Percentiles rank a stretch among this genome's conserved stretches.
Evolutionary conservation across 495 filamentous ascomycete species (phyloP).

Genomic region (Aspergillus carlsbadensis): DNA sequence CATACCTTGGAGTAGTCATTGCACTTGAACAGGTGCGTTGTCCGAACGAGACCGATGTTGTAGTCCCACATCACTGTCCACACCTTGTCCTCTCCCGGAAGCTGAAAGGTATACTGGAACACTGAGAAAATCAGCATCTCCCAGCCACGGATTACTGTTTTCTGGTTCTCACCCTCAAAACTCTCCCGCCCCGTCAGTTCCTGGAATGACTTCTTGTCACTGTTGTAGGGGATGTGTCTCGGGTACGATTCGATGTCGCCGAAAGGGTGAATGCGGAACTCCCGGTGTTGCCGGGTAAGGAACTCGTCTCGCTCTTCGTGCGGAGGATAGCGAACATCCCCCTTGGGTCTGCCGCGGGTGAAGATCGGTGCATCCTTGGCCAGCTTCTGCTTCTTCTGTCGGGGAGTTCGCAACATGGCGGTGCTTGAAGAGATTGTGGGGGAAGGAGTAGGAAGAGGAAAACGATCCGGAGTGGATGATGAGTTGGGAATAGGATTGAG

Average conservation of each 20-base stretch:
- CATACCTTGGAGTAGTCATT: conserved; percentile 79
- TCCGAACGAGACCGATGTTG: conserved; percentile 89
- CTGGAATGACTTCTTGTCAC: conserved; percentile 84
- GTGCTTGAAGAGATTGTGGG: conserved; percentile 19
- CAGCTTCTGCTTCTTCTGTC: conserved; percentile 47
- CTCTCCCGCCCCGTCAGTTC: conserved; percentile 81
- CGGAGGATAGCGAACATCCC: conserved; percentile 65
- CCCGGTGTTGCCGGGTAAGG: conserved; percentile 52
- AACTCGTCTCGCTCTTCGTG: conserved; percentile 59
- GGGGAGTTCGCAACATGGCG: conserved; percentile 20
- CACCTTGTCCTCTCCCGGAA: conserved; percentile 61
- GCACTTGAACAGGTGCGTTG: conserved; percentile 93
- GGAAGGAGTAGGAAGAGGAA: conserved; percentile 13
- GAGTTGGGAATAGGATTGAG: conserved; percentile 22
- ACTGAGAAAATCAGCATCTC: conserved; percentile 39
- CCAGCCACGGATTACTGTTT: background rate
- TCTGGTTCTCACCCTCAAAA: conserved; percentile 69
- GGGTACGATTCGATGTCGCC: conserved; percentile 66
- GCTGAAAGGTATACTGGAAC: conserved; percentile 85
- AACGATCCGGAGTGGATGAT: conserved; percentile 4
- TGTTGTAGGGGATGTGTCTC: conserved; percentile 87
- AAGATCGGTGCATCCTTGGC: conserved; percentile 62
- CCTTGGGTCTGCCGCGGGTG: conserved; percentile 55
- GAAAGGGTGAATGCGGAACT: conserved; percentile 65
- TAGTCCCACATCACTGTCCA: conserved; percentile 96